Percentiles rank a stretch among this genome's conserved stretches.
phyloP scores from a whole-genome alignment of 805 yeast genomes.

The Torulaspora quercuum region DNA sequence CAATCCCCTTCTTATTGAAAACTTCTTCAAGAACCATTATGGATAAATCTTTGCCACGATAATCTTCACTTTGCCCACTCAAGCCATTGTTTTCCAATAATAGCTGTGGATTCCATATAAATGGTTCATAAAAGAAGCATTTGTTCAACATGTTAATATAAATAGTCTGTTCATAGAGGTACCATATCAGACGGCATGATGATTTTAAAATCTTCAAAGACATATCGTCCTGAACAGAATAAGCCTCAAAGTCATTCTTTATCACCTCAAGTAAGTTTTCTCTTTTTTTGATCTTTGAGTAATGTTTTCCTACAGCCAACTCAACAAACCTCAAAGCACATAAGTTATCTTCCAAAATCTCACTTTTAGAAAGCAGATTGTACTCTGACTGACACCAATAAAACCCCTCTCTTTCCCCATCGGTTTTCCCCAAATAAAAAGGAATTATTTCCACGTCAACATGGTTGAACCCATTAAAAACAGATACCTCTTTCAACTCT shows the following conservation, averaged over 20 bases:
- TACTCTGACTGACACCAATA: conserved; percentile 12
- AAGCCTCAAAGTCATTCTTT: conserved; percentile 7
- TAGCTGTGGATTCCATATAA: conserved; percentile 13
- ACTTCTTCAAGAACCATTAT: neutral
- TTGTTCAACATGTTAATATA: conserved; percentile 16
- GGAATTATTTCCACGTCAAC: too few species aligned
- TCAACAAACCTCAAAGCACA: conserved; percentile 8
- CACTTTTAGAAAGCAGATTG: conserved; percentile 3
- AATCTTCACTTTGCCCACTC: conserved; percentile 9
- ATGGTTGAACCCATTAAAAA: conserved; percentile 16
- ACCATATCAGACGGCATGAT: conserved; percentile 16
- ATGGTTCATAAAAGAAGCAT: conserved; percentile 11
- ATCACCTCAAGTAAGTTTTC: conserved; percentile 7
- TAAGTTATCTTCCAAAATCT: conserved; percentile 1
- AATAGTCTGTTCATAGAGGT: conserved; percentile 12
- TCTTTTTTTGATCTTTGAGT: conserved; percentile 1
- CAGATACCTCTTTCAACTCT: neutral
- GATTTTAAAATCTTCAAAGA: conserved; percentile 14
- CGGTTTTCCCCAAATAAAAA: too few species aligned
- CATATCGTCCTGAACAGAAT: conserved; percentile 5
- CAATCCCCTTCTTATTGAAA: neutral
- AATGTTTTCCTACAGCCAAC: conserved; percentile 12
- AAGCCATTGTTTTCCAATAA: conserved; percentile 15
- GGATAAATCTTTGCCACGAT: conserved; percentile 2
- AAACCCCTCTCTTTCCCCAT: neutral